A percentile compares a stretch with the other conserved stretches of the same genome.
phyloP scores from a whole-genome alignment of 1,284 basidiomycete species.

The Ceratobasidium sp. region DNA sequence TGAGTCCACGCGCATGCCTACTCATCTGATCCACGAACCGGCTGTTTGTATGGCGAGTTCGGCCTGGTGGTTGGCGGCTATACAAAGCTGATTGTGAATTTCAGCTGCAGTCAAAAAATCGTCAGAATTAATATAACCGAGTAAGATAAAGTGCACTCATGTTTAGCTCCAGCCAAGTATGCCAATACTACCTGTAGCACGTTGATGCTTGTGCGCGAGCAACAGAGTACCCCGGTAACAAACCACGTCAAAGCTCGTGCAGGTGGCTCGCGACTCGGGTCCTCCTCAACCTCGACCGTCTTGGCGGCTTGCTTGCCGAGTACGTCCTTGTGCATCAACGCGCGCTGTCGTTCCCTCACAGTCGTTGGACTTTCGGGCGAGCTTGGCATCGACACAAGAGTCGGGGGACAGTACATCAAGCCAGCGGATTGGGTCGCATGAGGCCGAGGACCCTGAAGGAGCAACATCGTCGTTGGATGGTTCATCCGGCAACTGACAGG shows the following conservation, averaged over 20 bases:
- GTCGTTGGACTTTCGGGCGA: conserved; percentile 30
- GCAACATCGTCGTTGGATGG: too few relatives aligned
- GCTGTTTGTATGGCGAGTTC: too few relatives aligned
- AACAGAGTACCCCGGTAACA: conserved; percentile 47
- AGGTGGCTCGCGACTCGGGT: conserved; percentile 22
- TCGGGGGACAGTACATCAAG: conserved; percentile 21
- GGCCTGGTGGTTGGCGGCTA: conserved; percentile 30
- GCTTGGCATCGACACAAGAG: conserved; percentile 9
- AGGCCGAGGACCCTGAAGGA: too few relatives aligned
- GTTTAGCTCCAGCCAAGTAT: conserved; percentile 40
- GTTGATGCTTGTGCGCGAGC: conserved; percentile 30
- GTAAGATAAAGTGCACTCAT: background rate
- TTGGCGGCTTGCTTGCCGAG: background rate
- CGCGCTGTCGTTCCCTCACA: conserved; percentile 15
- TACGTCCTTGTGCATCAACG: conserved; percentile 25
- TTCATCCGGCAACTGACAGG: too few relatives aligned
- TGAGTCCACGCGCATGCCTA: background rate
- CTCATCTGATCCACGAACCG: conserved; percentile 33
- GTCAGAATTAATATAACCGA: background rate
- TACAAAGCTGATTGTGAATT: conserved; percentile 20
- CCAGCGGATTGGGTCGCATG: too few relatives aligned
- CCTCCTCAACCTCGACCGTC: background rate
- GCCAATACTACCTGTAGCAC: conserved; percentile 49
- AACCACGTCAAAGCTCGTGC: conserved; percentile 39
- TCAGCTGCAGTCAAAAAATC: conserved; percentile 2